phyloP scores from a whole-genome alignment of 2,329 filamentous ascomycete genomes.

The Fusarium armeniacum region DNA sequence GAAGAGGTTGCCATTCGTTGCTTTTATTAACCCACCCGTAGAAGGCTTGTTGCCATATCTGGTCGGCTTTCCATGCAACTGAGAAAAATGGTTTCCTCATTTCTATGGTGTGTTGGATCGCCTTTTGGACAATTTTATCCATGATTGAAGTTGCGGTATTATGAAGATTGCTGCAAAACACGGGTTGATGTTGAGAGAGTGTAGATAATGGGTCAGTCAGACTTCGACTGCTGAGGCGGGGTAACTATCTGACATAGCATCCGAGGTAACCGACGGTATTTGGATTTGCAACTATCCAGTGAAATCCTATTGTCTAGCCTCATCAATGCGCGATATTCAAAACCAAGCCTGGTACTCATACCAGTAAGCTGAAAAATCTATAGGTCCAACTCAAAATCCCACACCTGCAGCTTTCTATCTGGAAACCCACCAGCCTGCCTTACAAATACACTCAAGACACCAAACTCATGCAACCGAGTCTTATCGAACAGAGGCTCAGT shows the following conservation, averaged over 20 bases:
- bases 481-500: slow-evolving; percentile 36
- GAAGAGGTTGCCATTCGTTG: slow-evolving; percentile 1
- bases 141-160: not conserved
- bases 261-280: not conserved
- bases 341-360: accelerated
- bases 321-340: accelerated
- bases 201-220: not conserved
- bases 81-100: not conserved
- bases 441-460: slow-evolving; percentile 26
- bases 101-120: not conserved
- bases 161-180: not conserved
- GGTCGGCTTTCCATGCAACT: slow-evolving; percentile 2
- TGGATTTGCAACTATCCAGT: accelerated
- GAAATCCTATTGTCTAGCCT: too few species aligned
- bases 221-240: slow-evolving; percentile 12
- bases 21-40: not conserved
- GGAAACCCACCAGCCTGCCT: slow-evolving; percentile 30
- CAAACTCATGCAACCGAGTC: slow-evolving; percentile 16
- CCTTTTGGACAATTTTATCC: not conserved
- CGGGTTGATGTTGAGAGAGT: too few species aligned
- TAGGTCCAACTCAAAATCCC: slow-evolving; percentile 37
- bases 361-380: not conserved
- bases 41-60: slow-evolving; percentile 2
- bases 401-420: slow-evolving; percentile 33
- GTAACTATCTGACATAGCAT: slow-evolving; percentile 20